These are phyloP conservation scores for Pisolithus sp. DNA, from an alignment of 768 basidiomycete species.

Conservation along the genomic window DNA sequence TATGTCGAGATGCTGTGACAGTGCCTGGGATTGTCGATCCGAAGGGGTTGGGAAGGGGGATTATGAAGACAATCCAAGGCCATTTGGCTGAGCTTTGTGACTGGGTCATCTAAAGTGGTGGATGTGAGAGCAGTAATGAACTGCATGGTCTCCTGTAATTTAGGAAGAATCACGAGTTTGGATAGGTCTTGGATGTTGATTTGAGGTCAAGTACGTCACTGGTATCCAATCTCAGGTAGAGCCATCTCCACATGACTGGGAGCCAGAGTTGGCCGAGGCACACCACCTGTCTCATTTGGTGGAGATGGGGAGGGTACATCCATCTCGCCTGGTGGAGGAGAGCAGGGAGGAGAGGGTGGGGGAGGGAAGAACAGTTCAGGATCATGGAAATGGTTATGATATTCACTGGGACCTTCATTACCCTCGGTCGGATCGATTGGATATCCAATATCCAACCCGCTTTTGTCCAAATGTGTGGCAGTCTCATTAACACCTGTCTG, in stretches of 20 bases:
- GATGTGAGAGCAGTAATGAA: not conserved
- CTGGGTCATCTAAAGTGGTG: not conserved
- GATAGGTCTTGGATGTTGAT: not conserved
- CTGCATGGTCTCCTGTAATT: not conserved
- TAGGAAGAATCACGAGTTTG: not conserved
- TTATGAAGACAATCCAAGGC: not conserved
- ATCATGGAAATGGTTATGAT: no score
- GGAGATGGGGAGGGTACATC: no score
- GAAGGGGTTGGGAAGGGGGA: not conserved
- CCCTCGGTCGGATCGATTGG: no score
- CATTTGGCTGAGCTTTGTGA: not conserved
- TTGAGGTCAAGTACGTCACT: not conserved
- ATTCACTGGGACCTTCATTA: no score
- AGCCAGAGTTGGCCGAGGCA: not conserved
- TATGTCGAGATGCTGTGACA: slow-evolving; percentile 3
- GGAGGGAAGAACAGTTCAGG: no score
- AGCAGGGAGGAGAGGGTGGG: no score
- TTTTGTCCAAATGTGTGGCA: no score
- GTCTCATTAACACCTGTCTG: no score
- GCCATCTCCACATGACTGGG: not conserved
- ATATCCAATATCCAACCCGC: no score
- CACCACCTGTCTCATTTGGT: not conserved
- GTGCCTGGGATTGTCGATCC: slow-evolving; percentile 1
- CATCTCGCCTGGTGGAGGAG: no score
- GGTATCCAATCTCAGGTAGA: not conserved